Conservation (phyloP, 169 alveolate genomes). For the Plasmodium knowlesi region DNA sequence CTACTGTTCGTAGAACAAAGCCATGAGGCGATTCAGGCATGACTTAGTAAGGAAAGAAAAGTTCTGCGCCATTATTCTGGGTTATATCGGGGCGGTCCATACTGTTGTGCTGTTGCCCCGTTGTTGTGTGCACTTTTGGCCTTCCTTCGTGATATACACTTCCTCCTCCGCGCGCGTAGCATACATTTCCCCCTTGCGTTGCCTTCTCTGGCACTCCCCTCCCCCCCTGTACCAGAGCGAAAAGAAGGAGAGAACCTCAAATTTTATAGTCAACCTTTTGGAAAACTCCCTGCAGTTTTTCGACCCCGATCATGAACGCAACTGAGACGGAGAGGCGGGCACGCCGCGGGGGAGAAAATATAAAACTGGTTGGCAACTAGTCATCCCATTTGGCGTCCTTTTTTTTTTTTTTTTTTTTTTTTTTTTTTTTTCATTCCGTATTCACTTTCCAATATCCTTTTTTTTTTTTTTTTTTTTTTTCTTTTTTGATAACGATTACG, state of each 20-base stretch:
- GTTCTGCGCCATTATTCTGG: background rate
- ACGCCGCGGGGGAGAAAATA: background rate
- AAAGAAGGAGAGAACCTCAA: constrained; percentile 7
- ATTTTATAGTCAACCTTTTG: background rate
- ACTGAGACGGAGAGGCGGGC: background rate
- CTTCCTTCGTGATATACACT: background rate
- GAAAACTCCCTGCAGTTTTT: constrained; percentile 4
- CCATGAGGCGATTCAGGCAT: constrained; percentile 55
- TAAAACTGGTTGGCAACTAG: background rate
- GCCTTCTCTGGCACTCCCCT: no score
- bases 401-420: background rate
- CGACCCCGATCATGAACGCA: background rate
- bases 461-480: no score
- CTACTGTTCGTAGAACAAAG: constrained; percentile 21
- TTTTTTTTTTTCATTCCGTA: no score
- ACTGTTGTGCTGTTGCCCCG: background rate
- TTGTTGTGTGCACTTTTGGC: background rate
- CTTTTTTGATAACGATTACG: background rate
- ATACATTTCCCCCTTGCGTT: no score
- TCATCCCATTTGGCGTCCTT: background rate
- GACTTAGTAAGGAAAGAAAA: constrained; percentile 20
- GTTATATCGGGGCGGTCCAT: background rate
- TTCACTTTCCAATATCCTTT: no score
- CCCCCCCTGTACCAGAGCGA: background rate
- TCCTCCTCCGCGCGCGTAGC: no score